Base-by-base conservation (phyloP, 768 basidiomycete species). In the Lactarius quietus region DNA sequence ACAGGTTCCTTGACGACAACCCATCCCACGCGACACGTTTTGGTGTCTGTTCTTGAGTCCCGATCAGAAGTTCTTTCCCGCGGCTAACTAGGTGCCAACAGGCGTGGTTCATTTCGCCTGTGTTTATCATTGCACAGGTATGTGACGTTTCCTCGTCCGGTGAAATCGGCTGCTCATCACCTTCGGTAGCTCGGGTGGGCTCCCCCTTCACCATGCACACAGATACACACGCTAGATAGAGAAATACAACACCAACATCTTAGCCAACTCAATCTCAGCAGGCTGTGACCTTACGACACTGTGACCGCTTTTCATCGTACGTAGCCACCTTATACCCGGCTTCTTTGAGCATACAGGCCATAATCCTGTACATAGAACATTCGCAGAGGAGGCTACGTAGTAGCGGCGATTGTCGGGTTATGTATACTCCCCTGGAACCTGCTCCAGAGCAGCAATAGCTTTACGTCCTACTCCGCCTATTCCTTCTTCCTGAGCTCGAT, bases 241-340 rank as follows among this genome's bases (percentile, higher is more conserved):
- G 62, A 53, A 62, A 66, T 61, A 61, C 63, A 88, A 86, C 20
- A 90, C 88, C 35, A 92, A 90, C 74, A 88, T 90, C 70, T 88
- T 89, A 10, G 91, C 90, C 35, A 93, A 93, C 77, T 87, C 88
- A 6, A 84, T 93, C 72, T 88, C 86, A 52, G 90, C 92, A 4
- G 90, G 92, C 17, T 92, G 90, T 71, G 91, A 93, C 74, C 75
- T 93, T 69, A 93, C 90, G 1, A 85, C 90, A 3, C 81, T 93
- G 35, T 79, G 85, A 69, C 92, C 92, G 61, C 86, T 86, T 56
- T 93, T 85, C 76, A 84, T 93, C 70, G 86, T 86, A 69, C 35
- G 82, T 77, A 28, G 58, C 36, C n/a, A 45, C 28, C 12, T 57
- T 18, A 55, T 23, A 26, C 33, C 39, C 39, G 31, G 48, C 33